Conservation (phyloP, 306 rosid species). For the Ormosia semicastrata region DNA sequence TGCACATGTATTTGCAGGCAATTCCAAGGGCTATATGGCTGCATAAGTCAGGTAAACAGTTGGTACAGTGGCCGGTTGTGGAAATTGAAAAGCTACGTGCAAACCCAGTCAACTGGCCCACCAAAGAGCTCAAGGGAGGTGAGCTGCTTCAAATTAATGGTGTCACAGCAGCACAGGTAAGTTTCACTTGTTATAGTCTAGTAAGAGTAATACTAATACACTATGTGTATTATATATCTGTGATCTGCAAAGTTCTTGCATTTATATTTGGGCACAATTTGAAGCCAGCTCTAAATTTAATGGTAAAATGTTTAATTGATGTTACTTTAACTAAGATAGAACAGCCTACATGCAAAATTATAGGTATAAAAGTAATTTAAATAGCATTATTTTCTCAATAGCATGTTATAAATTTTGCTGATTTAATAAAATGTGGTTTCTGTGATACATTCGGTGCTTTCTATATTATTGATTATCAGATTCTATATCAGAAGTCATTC, state of each 20-base stretch:
- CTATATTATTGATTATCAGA: background rate
- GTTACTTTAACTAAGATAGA: background rate
- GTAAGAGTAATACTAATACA: background rate
- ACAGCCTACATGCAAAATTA: background rate
- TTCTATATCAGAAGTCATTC: background rate
- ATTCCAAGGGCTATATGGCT: conserved; percentile 75
- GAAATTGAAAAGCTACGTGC: conserved; percentile 65
- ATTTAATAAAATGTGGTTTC: background rate
- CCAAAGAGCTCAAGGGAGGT: conserved; percentile 47
- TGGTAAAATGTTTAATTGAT: background rate
- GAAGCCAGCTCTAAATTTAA: background rate
- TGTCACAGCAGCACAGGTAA: conserved; percentile 61
- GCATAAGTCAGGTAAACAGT: conserved; percentile 58
- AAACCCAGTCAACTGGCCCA: conserved; percentile 34
- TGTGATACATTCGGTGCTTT: background rate
- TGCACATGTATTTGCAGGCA: conserved; percentile 41
- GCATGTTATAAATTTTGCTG: background rate
- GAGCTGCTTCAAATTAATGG: conserved; percentile 40
- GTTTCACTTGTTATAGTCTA: background rate
- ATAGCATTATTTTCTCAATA: background rate
- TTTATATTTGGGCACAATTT: background rate
- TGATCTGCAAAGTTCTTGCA: background rate
- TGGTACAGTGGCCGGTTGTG: conserved; percentile 74
- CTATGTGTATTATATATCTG: background rate
- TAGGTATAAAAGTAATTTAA: background rate